Evolutionary conservation across 2,329 filamentous ascomycete genomes (phyloP).

Genomic region (Diaporthe eres): DNA sequence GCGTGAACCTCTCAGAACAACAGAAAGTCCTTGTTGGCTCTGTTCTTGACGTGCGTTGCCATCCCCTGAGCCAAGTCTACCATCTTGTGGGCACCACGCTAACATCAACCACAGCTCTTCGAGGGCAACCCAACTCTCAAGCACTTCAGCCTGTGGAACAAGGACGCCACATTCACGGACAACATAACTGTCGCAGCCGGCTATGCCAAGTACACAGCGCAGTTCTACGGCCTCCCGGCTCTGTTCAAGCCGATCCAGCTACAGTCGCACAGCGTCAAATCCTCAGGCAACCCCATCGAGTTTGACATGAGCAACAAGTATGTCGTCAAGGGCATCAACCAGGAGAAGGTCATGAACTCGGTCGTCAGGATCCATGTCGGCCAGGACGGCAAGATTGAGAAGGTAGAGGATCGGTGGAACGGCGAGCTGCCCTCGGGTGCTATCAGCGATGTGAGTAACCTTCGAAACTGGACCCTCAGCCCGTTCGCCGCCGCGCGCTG

Average conservation of each 20-base stretch:
- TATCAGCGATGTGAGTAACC: conserved; percentile 51
- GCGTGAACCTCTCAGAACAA: conserved; percentile 62
- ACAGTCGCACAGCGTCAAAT: conserved; percentile 66
- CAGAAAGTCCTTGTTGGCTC: conserved; percentile 70
- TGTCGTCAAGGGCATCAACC: conserved; percentile 51
- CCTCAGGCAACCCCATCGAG: conserved; percentile 70
- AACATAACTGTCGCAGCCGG: conserved; percentile 71
- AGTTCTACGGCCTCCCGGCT: conserved; percentile 71
- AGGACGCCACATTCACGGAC: conserved; percentile 70
- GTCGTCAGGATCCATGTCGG: conserved; percentile 51
- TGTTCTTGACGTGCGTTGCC: conserved; percentile 65
- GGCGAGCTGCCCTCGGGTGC: conserved; percentile 53
- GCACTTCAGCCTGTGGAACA: conserved; percentile 72
- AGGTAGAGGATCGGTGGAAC: conserved; percentile 56
- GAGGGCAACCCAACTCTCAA: conserved; percentile 70
- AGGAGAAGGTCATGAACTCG: conserved; percentile 51
- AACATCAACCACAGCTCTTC: conserved; percentile 61
- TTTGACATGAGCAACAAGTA: conserved; percentile 61
- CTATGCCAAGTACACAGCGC: conserved; percentile 63
- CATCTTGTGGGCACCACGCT: not conserved
- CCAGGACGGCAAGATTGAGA: conserved; percentile 52
- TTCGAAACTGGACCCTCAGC: conserved; percentile 1
- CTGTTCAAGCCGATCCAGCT: conserved; percentile 72
- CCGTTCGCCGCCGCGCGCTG: conserved; percentile 19
- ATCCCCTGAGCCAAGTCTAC: not conserved